A percentile compares a stretch with the other conserved stretches of the same genome.
These are phyloP conservation scores for Coccinonectria pachysandricola DNA, from an alignment of 2,329 filamentous ascomycete species.

Conservation along the genomic window DNA sequence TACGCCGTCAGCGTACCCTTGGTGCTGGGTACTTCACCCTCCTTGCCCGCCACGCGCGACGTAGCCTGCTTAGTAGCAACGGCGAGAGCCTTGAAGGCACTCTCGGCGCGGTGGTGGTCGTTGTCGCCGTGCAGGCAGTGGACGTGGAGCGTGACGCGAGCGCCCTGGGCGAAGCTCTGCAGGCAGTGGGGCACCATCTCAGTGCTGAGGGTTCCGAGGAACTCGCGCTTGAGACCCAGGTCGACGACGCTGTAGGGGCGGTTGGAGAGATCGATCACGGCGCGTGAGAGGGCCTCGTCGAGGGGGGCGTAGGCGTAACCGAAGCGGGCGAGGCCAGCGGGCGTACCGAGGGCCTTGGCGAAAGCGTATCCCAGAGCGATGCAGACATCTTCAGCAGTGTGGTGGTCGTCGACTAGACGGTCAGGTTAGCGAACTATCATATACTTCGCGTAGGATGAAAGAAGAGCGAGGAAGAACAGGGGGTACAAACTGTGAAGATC, in stretches of 20 bases:
- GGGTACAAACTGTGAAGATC: constrained; percentile 74
- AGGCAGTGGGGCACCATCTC: constrained; percentile 98
- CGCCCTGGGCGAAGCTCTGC: constrained; percentile 85
- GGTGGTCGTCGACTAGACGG: constrained; percentile 81
- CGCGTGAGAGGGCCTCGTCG: constrained; percentile 87
- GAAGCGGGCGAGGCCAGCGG: constrained; percentile 77
- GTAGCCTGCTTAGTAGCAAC: constrained; percentile 75
- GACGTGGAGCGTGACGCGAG: constrained; percentile 87
- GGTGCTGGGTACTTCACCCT: constrained; percentile 90
- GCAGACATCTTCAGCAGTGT: constrained; percentile 93
- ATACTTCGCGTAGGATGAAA: neutral
- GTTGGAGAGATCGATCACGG: constrained; percentile 90
- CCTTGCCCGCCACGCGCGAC: constrained; percentile 62
- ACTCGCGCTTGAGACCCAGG: constrained; percentile 78
- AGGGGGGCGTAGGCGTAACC: constrained; percentile 87
- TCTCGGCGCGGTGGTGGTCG: constrained; percentile 93
- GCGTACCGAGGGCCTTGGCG: constrained; percentile 64
- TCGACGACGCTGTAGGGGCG: constrained; percentile 78
- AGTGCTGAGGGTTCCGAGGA: constrained; percentile 82
- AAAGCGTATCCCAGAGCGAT: constrained; percentile 84
- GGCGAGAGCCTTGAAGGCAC: constrained; percentile 92
- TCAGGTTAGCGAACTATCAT: constrained; percentile 2
- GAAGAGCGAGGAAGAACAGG: neutral
- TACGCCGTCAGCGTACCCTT: constrained; percentile 75
- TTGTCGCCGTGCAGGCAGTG: constrained; percentile 85